Evolutionary conservation across 1,139 yeast species (phyloP).

Genomic region (Yarrowia galli): DNA sequence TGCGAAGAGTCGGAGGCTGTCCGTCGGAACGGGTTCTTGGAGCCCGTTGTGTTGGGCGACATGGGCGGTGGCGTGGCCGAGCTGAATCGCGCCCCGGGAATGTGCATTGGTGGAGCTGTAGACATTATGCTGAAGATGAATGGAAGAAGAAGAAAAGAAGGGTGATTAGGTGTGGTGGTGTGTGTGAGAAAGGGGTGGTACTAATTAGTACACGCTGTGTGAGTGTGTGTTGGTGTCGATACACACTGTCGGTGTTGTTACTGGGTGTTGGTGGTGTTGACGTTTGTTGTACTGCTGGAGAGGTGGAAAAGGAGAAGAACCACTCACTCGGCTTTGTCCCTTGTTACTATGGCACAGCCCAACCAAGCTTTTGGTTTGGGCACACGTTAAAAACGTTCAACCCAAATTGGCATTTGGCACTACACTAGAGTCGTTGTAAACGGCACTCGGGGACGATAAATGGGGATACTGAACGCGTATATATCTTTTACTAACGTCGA

Average conservation of each 20-base stretch:
- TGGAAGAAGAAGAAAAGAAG: background rate
- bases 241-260: background rate
- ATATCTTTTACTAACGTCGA: background rate
- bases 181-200: background rate
- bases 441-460: background rate
- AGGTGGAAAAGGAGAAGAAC: conserved; percentile 15
- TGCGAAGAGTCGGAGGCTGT: conserved; percentile 38
- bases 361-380: conserved; percentile 33
- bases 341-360: conserved; percentile 24
- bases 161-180: conserved; percentile 18
- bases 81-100: conserved; percentile 26
- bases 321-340: conserved; percentile 15
- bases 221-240: conserved; percentile 2
- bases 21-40: conserved; percentile 36
- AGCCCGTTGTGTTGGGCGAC: conserved; percentile 31
- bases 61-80: conserved; percentile 33
- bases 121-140: conserved; percentile 19
- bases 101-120: conserved; percentile 33
- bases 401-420: conserved; percentile 23
- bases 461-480: background rate
- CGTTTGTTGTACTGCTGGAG: conserved; percentile 9
- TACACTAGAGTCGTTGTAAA: background rate
- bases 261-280: background rate
- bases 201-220: background rate
- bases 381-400: conserved; percentile 33